Evolutionary conservation across 148 eudicot genomes (phyloP).

Genomic region (Silene conica): DNA sequence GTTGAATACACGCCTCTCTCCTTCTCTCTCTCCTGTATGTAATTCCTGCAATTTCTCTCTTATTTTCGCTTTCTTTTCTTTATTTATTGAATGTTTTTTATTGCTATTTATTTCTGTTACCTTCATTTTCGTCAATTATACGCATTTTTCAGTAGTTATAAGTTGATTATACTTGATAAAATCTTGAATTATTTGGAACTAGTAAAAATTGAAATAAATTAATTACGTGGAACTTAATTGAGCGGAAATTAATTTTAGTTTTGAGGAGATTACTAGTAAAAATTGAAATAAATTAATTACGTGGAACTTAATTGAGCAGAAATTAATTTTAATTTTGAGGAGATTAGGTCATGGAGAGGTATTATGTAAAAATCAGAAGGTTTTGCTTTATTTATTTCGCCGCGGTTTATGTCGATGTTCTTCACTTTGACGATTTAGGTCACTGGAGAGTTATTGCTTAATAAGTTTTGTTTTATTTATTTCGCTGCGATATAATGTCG

Average conservation of each 20-base stretch:
- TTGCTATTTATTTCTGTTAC: neutral
- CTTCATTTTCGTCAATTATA: neutral
- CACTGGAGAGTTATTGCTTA: neutral
- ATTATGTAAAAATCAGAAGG: neutral
- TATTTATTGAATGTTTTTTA: too few species aligned
- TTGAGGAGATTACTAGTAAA: neutral
- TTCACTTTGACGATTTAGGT: neutral
- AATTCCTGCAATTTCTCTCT: neutral
- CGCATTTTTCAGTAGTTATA: neutral
- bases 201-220: neutral
- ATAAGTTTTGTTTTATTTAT: neutral
- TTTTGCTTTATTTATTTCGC: neutral
- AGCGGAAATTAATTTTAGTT: neutral
- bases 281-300: neutral
- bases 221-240: neutral
- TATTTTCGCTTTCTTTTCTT: too few species aligned
- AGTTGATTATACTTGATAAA: neutral
- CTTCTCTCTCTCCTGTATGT: neutral
- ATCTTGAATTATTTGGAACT: neutral
- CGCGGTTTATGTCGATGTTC: neutral
- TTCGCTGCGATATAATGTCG: neutral
- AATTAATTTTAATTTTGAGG: neutral
- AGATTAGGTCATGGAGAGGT: neutral
- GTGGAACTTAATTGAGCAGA: neutral
- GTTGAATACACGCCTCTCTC: neutral